Conservation (phyloP, 140 eudicot species). For the Ambrosia hybrid region DNA sequence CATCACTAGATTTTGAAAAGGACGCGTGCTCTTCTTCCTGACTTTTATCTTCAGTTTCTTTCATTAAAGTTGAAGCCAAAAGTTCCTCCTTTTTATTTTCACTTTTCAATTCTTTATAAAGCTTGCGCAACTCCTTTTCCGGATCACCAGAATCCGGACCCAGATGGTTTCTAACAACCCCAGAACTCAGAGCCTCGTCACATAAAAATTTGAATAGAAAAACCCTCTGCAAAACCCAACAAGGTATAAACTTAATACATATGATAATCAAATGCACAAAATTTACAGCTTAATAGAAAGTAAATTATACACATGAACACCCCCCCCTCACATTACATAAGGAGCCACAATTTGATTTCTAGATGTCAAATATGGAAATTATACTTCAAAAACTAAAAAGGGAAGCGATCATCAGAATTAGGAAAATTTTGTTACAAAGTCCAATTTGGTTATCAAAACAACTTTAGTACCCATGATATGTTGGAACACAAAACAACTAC, state of each 20-base stretch:
- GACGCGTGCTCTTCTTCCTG: slow-evolving; percentile 32
- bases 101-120: slow-evolving; percentile 37
- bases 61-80: slow-evolving; percentile 24
- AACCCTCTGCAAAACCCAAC: slow-evolving; percentile 63
- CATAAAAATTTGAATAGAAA: slow-evolving; percentile 74
- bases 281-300: not conserved
- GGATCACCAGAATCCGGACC: slow-evolving; percentile 36
- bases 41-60: slow-evolving; percentile 34
- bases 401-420: no score
- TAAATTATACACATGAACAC: no score
- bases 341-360: no score
- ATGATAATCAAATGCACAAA: slow-evolving; percentile 6
- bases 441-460: no score
- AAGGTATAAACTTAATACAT: slow-evolving; percentile 6
- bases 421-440: no score
- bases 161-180: slow-evolving; percentile 63
- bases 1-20: slow-evolving; percentile 29
- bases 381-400: no score
- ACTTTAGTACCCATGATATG: no score
- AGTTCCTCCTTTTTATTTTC: slow-evolving; percentile 32
- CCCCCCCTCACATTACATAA: no score
- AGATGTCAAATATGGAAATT: no score
- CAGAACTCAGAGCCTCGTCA: slow-evolving; percentile 74
- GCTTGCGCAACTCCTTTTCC: slow-evolving; percentile 41
- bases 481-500: no score